These are phyloP conservation scores for Pholiota microspora DNA, from an alignment of 768 basidiomycete genomes.

Conservation along the genomic window DNA sequence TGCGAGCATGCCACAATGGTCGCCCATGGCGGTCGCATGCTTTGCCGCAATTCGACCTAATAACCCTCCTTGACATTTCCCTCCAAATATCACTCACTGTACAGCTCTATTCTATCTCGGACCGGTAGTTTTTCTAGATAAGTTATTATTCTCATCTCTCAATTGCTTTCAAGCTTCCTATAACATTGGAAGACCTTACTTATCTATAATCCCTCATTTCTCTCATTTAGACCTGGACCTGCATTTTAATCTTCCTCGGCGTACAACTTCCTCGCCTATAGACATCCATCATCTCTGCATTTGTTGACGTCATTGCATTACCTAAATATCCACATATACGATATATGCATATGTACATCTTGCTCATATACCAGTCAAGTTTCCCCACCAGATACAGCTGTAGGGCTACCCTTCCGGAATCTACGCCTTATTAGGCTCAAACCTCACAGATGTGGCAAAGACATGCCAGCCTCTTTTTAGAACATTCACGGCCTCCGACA, in stretches of 20 bases:
- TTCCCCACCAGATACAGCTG: too few species aligned
- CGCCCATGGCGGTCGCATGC: not conserved
- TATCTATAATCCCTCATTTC: not conserved
- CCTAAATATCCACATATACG: not conserved
- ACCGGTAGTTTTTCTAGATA: not conserved
- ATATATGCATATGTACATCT: not conserved
- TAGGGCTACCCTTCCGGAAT: too few species aligned
- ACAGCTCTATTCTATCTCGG: too few species aligned
- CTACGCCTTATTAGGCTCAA: not conserved
- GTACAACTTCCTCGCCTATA: not conserved
- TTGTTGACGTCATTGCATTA: not conserved
- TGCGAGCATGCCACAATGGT: not conserved
- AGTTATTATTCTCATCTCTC: not conserved
- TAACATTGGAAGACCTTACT: not conserved
- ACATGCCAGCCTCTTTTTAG: not conserved
- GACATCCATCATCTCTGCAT: not conserved
- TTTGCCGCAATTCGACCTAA: not conserved
- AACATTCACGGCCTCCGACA: not conserved
- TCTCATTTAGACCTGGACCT: not conserved
- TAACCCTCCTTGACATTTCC: not conserved
- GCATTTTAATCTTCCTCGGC: too few species aligned
- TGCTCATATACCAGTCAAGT: not conserved
- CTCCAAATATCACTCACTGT: not conserved
- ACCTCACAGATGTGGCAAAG: not conserved
- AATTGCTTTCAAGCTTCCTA: not conserved